Evolutionary conservation across 1,139 yeast genomes (phyloP).

Genomic region (Zygotorulaspora mrakii): DNA sequence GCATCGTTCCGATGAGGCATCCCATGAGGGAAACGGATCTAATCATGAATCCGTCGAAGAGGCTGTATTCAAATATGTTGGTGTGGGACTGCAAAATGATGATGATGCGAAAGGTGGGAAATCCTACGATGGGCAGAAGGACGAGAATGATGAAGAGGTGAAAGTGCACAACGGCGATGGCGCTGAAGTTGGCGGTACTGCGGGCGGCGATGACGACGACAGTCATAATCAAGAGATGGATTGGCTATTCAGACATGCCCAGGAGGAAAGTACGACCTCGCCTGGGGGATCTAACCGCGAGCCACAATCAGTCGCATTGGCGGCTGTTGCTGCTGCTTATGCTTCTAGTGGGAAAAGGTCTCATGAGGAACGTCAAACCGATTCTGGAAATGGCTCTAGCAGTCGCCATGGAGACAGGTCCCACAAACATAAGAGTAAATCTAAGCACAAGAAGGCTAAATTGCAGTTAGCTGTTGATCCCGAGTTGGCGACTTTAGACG

Average conservation of each 20-base stretch:
- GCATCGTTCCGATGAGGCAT: conserved; percentile 11
- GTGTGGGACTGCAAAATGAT: conserved; percentile 48
- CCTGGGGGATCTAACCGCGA: conserved; percentile 14
- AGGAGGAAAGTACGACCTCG: conserved; percentile 27
- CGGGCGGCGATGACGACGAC: conserved; percentile 9
- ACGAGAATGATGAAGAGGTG: conserved; percentile 11
- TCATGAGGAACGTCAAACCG: conserved; percentile 16
- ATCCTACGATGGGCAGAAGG: conserved; percentile 25
- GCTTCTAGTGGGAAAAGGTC: conserved; percentile 25
- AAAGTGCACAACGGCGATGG: conserved; percentile 8
- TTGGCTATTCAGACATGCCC: conserved; percentile 36
- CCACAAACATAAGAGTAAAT: conserved; percentile 13
- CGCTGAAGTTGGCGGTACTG: not conserved
- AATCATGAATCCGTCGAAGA: conserved; percentile 42
- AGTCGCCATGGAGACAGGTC: conserved; percentile 10
- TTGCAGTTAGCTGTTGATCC: conserved; percentile 50
- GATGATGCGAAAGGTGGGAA: conserved; percentile 28
- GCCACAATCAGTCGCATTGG: conserved; percentile 30
- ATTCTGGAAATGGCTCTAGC: conserved; percentile 10
- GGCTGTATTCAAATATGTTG: conserved; percentile 71
- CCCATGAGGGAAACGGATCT: conserved; percentile 14
- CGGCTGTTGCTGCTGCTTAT: conserved; percentile 35
- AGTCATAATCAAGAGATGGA: conserved; percentile 31
- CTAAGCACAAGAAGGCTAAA: conserved; percentile 22
- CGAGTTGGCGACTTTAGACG: conserved; percentile 52